These are phyloP conservation scores for Hyphopichia wangnamkhiaoensis DNA, from an alignment of 1,139 yeast genomes.

Conservation along the genomic window DNA sequence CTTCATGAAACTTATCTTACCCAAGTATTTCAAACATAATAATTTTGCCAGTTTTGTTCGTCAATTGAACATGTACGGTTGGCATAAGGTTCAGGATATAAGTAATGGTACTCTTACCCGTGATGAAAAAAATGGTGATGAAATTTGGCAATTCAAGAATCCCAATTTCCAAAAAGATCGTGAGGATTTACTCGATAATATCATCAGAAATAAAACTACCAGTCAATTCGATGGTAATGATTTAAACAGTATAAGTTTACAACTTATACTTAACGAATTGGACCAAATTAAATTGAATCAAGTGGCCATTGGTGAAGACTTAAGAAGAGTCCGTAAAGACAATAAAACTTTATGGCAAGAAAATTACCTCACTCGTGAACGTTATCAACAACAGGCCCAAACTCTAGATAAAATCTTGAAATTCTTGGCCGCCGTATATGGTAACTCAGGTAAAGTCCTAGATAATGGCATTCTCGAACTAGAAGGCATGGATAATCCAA, in stretches of 20 bases:
- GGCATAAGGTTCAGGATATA: constrained; percentile 91
- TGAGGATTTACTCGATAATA: constrained; percentile 74
- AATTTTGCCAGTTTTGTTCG: constrained; percentile 94
- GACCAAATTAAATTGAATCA: constrained; percentile 80
- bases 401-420: constrained; percentile 86
- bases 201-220: constrained; percentile 49
- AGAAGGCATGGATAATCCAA: constrained; percentile 7
- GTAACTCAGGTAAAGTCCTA: constrained; percentile 53
- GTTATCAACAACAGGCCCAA: constrained; percentile 81
- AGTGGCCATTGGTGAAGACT: constrained; percentile 76
- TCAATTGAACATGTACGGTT: constrained; percentile 96
- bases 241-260: constrained; percentile 44
- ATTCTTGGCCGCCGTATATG: constrained; percentile 82
- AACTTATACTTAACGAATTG: constrained; percentile 65
- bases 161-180: constrained; percentile 74
- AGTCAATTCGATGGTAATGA: constrained; percentile 48
- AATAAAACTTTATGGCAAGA: constrained; percentile 92
- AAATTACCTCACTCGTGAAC: constrained; percentile 76
- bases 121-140: constrained; percentile 46
- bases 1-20: constrained; percentile 81
- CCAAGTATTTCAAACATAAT: constrained; percentile 89
- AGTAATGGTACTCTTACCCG: constrained; percentile 64
- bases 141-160: constrained; percentile 75
- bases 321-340: constrained; percentile 79
- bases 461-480: constrained; percentile 29